Evolutionary conservation across 768 basidiomycete species (phyloP), one percentile per base, ranked within the genome.

Genomic region (Hypholoma fasciculare): DNA sequence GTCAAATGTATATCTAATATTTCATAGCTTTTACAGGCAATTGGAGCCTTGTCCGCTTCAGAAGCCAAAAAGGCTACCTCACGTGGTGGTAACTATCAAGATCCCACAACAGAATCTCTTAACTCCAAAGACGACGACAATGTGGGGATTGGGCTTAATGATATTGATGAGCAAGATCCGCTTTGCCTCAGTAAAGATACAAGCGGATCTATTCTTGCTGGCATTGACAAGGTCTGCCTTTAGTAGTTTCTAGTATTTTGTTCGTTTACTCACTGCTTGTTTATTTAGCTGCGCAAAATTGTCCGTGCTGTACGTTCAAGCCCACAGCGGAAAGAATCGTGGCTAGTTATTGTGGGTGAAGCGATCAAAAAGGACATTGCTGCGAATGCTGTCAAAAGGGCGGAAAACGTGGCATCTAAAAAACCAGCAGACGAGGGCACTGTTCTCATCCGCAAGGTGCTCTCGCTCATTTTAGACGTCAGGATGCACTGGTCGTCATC

Each of bases 401-500:
- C 20, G 7, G 46, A 19, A n/a, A 19, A 19, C 16, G 19, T 27
- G 13, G 19, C 46, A 27, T 19, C 23, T 27, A 19, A 19, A 20
- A 26, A 20, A 47, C 17, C n/a, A 47, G 46, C 46, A 43, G 42
- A 43, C 42, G 42, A 30, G 37, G 16, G 49, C 20, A 4, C 27
- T 30, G 27, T 30, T 19, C 17, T 13, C n/a, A 58, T 46, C 19
- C 34, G 17, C 23, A 51, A 17, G 17, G 19, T 0, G 43, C 36
- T 13, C 39, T 67, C 1, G 67, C 66, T 72, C 7, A 73, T 72
- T 39, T 60, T 73, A 0, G 71, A 74, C 59, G 71, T 72, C 8
- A 56, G 52, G 13, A 75, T 72, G n/a, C 58, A 67, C 1, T 75
- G 73, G 72, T 66, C 67, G 0, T 75, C 72, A 17, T 69, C 69